Evolutionary conservation across 495 filamentous ascomycete genomes (phyloP), one percentile per base, ranked within the genome.

Genomic region (Penicillium steckii): DNA sequence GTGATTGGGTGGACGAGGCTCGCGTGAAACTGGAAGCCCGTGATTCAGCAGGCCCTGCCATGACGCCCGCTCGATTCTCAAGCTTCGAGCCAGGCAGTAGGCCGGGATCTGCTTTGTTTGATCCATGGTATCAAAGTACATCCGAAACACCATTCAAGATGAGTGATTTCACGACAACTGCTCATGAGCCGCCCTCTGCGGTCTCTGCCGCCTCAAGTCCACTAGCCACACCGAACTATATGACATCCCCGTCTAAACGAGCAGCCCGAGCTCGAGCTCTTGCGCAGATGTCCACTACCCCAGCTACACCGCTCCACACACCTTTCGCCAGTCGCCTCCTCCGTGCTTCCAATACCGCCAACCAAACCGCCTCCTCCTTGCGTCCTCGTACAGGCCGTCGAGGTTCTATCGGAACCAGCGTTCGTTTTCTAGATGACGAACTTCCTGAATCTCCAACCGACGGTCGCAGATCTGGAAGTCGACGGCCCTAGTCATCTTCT

Each of bases 201-300:
- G 51, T 61, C 26, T 66, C 68, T n/a, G n/a, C n/a, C n/a, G n/a
- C n/a, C 22, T 60, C 69, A 17, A 73, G 61, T 12, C 77, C 80
- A 4, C 48, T 83, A 19, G 61, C 64, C n/a, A 76, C 73, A 12
- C 80, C 81, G 15, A 82, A 67, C 38, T 80, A 78, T 59, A 54
- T 83, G 46, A 75, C 65, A 35, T 85, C 82, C 6, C 82, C 82
- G 25, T 83, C 82, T 4, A 84, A 78, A 61, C 69, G 79, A 59
- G 75, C 77, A 23, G 77, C 80, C 26, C 67, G 79, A 24, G 78
- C 78, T 10, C 78, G 70, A 56, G 72, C 72, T 17, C 58, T 83
- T 32, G 76, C 76, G 10, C 73, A 74, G 56, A 60, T 73, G 27
- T 79, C 78, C 5, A 80, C 77, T n/a, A 81, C 80, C 22, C 79